Conservation (phyloP, 208 protist species). For the Porcisia hertigi region DNA sequence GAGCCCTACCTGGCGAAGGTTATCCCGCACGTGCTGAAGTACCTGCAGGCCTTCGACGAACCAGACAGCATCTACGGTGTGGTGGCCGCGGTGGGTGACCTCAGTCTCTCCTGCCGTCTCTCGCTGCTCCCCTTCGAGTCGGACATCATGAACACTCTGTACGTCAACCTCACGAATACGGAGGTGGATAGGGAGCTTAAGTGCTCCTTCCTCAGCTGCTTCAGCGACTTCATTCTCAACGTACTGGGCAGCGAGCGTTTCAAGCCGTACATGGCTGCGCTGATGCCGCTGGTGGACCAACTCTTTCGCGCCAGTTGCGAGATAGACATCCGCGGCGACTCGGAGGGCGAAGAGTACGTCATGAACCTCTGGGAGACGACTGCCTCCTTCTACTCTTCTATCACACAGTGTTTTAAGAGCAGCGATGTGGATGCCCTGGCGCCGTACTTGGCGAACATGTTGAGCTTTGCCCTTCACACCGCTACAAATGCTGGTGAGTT, state of each 20-base stretch:
- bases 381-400: constrained; percentile 67
- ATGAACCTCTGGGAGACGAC: constrained; percentile 80
- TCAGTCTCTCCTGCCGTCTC: constrained; percentile 81
- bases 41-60: constrained; percentile 81
- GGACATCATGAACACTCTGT: constrained; percentile 84
- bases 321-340: constrained; percentile 69
- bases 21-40: constrained; percentile 81
- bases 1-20: constrained; percentile 82
- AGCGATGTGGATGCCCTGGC: constrained; percentile 37
- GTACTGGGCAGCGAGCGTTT: constrained; percentile 86
- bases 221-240: constrained; percentile 96
- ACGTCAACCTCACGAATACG: constrained; percentile 70
- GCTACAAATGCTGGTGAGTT: constrained; percentile 48
- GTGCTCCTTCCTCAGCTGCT: constrained; percentile 91
- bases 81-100: constrained; percentile 94
- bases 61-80: constrained; percentile 80
- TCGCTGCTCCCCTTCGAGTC: constrained; percentile 75
- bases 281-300: constrained; percentile 78
- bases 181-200: constrained; percentile 93
- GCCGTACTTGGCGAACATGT: constrained; percentile 71
- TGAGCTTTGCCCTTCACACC: constrained; percentile 71
- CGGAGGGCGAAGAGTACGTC: constrained; percentile 80
- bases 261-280: constrained; percentile 78
- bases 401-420: constrained; percentile 82
- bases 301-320: constrained; percentile 67